These are phyloP conservation scores for Quercus engelmannii DNA, from an alignment of 306 rosid species.

Conservation along the genomic window DNA sequence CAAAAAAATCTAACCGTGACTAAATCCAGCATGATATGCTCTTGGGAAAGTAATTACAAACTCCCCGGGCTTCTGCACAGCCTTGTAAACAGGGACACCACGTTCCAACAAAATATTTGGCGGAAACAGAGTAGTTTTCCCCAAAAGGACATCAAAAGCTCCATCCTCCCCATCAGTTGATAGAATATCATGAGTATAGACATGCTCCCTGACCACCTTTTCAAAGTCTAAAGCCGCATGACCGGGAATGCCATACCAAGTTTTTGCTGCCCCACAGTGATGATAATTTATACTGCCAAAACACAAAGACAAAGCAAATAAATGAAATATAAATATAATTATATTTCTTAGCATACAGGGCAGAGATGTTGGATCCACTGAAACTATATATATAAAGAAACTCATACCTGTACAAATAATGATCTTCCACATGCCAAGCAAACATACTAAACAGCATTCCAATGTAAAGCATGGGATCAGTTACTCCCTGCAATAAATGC, in stretches of 20 bases:
- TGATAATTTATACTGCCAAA: constrained; percentile 87
- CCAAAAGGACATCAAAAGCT: constrained; percentile 86
- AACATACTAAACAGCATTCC: constrained; percentile 97
- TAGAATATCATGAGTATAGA: constrained; percentile 74
- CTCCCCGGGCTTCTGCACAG: constrained; percentile 97
- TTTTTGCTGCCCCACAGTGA: constrained; percentile 96
- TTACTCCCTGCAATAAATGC: constrained; percentile 75
- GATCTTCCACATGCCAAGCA: constrained; percentile 99
- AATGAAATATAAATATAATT: neutral
- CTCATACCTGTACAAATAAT: constrained; percentile 81
- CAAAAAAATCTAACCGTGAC: constrained; percentile 64
- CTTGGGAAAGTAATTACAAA: constrained; percentile 87
- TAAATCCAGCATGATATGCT: constrained; percentile 95
- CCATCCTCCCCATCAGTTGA: constrained; percentile 87
- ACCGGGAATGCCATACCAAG: constrained; percentile 98
- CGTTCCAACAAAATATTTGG: constrained; percentile 82
- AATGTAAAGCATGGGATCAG: constrained; percentile 96
- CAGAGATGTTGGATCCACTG: neutral
- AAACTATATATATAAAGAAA: neutral
- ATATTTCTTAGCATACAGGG: neutral
- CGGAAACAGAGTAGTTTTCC: constrained; percentile 94
- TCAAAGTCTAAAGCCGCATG: constrained; percentile 88
- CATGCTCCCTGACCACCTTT: constrained; percentile 79
- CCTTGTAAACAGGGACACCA: constrained; percentile 82
- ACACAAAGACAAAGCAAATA: constrained; percentile 14